Percentiles rank a stretch among this genome's conserved stretches.
phyloP scores from a whole-genome alignment of 2,329 filamentous ascomycete genomes.

The Scedosporium apiospermum region DNA sequence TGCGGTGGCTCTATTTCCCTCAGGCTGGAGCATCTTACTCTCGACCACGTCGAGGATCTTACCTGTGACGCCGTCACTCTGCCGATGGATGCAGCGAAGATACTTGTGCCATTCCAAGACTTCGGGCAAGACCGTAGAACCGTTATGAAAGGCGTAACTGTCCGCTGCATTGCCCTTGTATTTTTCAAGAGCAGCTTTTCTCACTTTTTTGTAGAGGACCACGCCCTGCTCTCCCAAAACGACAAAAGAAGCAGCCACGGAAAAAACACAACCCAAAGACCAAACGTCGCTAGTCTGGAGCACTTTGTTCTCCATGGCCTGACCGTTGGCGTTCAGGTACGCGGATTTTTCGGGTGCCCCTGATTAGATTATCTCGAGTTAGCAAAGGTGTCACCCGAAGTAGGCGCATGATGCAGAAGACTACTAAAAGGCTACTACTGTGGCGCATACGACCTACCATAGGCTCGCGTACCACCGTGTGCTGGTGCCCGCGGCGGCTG shows the following conservation, averaged over 20 bases:
- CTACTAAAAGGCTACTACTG: too few species aligned
- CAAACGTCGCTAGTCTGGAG: slow-evolving; percentile 27
- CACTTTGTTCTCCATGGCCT: slow-evolving; percentile 7
- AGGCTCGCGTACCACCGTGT: slow-evolving; percentile 23
- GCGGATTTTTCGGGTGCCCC: not conserved
- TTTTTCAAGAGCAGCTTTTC: not conserved
- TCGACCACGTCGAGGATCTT: slow-evolving; percentile 17
- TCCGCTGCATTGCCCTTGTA: not conserved
- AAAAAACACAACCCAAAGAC: slow-evolving; percentile 29
- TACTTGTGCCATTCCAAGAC: not conserved
- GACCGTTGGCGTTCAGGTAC: not conserved
- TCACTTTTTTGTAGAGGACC: not conserved
- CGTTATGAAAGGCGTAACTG: not conserved
- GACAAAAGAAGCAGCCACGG: slow-evolving; percentile 26
- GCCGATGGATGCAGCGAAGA: not conserved
- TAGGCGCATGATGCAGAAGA: not conserved
- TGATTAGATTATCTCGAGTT: not conserved
- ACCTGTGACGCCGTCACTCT: slow-evolving; percentile 13
- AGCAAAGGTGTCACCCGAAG: not conserved
- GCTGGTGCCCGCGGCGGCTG: too few species aligned
- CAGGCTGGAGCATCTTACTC: slow-evolving; percentile 10
- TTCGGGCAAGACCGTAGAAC: not conserved
- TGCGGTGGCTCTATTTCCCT: too few species aligned
- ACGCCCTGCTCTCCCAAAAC: slow-evolving; percentile 17
- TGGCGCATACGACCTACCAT: slow-evolving; percentile 16